Evolutionary conservation across 257 asterid species (phyloP), one percentile per base, ranked within the genome.

Genomic region (Gardenia jasminoides): DNA sequence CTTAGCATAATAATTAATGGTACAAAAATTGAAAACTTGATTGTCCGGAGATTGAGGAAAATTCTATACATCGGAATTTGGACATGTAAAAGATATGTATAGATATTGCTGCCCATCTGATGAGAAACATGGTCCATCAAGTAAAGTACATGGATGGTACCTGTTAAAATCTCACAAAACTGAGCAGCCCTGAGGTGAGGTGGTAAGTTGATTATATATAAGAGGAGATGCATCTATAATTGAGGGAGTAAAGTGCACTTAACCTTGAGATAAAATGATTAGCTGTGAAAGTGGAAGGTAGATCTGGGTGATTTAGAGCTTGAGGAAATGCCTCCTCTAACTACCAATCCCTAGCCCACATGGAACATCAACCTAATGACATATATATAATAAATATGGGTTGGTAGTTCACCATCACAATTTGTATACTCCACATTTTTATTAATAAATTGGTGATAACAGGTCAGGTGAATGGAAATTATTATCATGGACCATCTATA

Each of bases 351-450:
- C 52, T 17, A 20, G 47, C 44, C 44, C 79, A 75, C 79, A 61
- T 43, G 72, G 72, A 76, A 64, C 72, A 62, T 44, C 67, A 62
- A 66, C 72, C 79, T n/a, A 64, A 44, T 26, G 46, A 16, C 72
- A 43, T 52, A 58, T 50, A 50, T 19, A 22, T 75, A 75, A 41
- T 31, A 6, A 58, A 58, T 46, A 61, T 4, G 36, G 44, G 79
- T 75, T 26, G 78, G 56, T 36, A 58, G 64, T 20, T 22, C 78
- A 24, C 70, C 36, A 41, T 58, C 78, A 75, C 41, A 44, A 58
- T 36, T 74, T 59, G 61, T 17, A 11, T 44, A 36, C 64, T 41
- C 26, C 64, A 58, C 0, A 58, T n/a, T n/a, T 10, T n/a, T 10
- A 58, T 4, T 12, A 20, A 20, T 22, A 43, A 52, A 30, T 73